Conservation (phyloP, 73 alveolate genomes). For the Symbiodinium pilosum region DNA sequence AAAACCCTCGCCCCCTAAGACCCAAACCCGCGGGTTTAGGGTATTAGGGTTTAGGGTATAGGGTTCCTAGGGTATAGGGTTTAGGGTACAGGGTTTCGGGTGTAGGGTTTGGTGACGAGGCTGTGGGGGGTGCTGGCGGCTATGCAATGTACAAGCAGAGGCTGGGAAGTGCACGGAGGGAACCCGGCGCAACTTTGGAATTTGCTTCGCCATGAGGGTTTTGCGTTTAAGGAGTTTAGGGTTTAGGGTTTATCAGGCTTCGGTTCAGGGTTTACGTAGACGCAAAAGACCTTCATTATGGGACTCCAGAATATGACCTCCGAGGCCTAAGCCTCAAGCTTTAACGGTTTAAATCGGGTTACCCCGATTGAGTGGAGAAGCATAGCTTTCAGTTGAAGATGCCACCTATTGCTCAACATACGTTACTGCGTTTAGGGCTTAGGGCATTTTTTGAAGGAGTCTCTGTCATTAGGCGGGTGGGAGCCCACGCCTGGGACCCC, state of each 20-base stretch:
- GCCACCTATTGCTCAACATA: too few relatives aligned
- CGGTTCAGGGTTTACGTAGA: neutral
- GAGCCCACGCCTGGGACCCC: too few relatives aligned
- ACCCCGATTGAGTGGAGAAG: too few relatives aligned
- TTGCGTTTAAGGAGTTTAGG: neutral
- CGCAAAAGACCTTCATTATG: neutral
- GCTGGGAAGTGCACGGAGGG: too few relatives aligned
- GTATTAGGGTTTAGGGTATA: neutral
- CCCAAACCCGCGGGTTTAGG: neutral
- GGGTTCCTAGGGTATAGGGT: neutral
- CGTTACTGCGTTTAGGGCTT: too few relatives aligned
- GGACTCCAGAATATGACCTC: too few relatives aligned
- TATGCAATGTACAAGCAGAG: constrained; percentile 59
- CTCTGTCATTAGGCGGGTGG: too few relatives aligned
- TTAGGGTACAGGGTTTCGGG: neutral
- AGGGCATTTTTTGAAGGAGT: too few relatives aligned
- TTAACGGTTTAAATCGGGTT: too few relatives aligned
- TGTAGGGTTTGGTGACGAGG: neutral
- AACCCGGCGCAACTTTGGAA: too few relatives aligned
- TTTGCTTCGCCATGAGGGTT: neutral
- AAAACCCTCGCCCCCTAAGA: neutral
- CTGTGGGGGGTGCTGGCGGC: constrained; percentile 76
- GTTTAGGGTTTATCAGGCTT: neutral
- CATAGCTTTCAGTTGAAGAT: too few relatives aligned
- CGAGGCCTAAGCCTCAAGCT: too few relatives aligned